Evolutionary conservation across 257 asterid genomes (phyloP).

Genomic region (Rauvolfia tetraphylla): DNA sequence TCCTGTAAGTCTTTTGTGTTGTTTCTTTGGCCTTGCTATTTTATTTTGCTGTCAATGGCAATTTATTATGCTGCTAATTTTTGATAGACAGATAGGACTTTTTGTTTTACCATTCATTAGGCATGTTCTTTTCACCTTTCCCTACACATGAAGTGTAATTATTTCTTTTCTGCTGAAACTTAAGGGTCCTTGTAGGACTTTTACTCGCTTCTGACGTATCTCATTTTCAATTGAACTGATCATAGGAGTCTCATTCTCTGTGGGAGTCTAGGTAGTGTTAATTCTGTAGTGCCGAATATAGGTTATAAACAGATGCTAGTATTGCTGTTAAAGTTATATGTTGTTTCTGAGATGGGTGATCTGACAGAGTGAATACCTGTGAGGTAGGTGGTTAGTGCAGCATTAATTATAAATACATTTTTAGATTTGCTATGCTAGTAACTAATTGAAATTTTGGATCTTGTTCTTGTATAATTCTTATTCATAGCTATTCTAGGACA

Average conservation of each 20-base stretch:
- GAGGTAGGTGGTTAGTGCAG: neutral
- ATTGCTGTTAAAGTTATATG: neutral
- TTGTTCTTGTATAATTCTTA: neutral
- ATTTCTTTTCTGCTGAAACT: neutral
- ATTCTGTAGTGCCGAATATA: neutral
- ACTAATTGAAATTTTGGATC: neutral
- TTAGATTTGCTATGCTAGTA: neutral
- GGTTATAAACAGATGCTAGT: neutral
- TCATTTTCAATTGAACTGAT: neutral
- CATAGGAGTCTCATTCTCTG: neutral
- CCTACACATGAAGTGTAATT: no score
- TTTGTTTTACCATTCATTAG: neutral
- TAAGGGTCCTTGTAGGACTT: neutral
- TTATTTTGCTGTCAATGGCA: neutral
- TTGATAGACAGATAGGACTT: neutral
- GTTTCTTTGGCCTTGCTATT: constrained; percentile 12
- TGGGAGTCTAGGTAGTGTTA: neutral
- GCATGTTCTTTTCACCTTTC: neutral
- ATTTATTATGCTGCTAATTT: neutral
- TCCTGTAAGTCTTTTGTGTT: constrained; percentile 67
- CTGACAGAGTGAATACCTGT: neutral
- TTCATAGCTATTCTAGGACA: neutral
- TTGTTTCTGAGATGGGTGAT: neutral
- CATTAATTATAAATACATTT: neutral
- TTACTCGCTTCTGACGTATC: neutral